Percentiles rank a stretch among this genome's conserved stretches.
These are phyloP conservation scores for Epichloe uncinata DNA, from an alignment of 2,329 filamentous ascomycete species.

Conservation along the genomic window DNA sequence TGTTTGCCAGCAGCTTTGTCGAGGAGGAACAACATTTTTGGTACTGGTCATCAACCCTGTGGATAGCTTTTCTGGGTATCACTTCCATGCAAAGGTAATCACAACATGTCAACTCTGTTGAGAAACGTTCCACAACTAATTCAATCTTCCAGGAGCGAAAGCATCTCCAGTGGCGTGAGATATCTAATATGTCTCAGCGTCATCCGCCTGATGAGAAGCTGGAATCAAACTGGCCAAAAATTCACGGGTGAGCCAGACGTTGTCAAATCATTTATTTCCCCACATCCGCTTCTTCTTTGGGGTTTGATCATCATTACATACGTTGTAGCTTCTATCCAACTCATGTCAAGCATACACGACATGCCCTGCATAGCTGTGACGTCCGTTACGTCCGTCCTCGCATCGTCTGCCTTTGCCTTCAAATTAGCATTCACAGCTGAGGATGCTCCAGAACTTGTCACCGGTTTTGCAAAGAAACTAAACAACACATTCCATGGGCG, in stretches of 20 bases:
- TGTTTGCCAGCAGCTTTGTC: constrained; percentile 96
- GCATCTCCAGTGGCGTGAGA: constrained; percentile 18
- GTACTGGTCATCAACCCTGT: constrained; percentile 77
- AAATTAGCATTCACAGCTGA: constrained; percentile 80
- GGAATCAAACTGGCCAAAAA: constrained; percentile 98
- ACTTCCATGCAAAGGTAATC: constrained; percentile 30
- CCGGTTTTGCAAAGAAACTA: constrained; percentile 28
- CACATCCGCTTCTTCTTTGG: constrained; percentile 61
- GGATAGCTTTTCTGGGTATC: constrained; percentile 44
- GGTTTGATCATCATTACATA: constrained; percentile 56
- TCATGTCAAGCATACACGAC: constrained; percentile 28
- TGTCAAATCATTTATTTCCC: constrained; percentile 54
- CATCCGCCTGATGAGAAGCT: constrained; percentile 58
- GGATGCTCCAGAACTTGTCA: constrained; percentile 74
- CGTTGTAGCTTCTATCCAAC: constrained; percentile 37
- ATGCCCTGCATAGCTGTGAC: constrained; percentile 29
- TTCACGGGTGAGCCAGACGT: constrained; percentile 85
- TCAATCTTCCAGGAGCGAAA: constrained; percentile 13
- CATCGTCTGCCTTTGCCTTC: constrained; percentile 56
- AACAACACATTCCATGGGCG: constrained; percentile 27
- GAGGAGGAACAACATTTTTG: constrained; percentile 98
- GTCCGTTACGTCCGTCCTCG: constrained; percentile 27
- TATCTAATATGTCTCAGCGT: constrained; percentile 38
- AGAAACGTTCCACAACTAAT: background rate
- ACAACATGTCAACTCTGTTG: background rate